Conservation (phyloP, 306 rosid genomes). For the Boehmeria nivea region DNA sequence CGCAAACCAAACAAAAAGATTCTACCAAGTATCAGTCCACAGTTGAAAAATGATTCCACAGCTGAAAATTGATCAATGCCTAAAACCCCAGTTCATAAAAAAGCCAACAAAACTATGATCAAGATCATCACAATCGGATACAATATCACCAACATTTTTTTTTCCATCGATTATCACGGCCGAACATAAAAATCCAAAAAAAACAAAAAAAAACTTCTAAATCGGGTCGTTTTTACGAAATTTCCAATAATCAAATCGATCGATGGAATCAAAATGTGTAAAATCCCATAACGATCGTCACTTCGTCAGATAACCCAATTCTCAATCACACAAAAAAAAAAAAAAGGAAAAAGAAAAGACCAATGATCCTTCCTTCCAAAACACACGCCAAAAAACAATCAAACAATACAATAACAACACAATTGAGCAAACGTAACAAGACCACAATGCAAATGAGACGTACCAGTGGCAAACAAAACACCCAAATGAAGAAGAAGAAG, state of each 20-base stretch:
- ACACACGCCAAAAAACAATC: too few relatives aligned
- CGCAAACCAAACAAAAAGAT: not conserved
- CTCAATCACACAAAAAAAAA: not conserved
- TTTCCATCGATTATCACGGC: not conserved
- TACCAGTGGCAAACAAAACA: slow-evolving; percentile 17
- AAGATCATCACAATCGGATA: slow-evolving; percentile 10
- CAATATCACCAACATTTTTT: not conserved
- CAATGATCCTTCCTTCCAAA: too few relatives aligned
- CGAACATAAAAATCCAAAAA: not conserved
- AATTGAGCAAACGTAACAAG: too few relatives aligned
- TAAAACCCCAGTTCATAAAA: slow-evolving; percentile 17
- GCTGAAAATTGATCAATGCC: slow-evolving; percentile 8
- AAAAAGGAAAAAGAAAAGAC: too few relatives aligned
- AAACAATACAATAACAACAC: too few relatives aligned
- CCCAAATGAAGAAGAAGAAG: slow-evolving; percentile 5
- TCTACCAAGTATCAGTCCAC: too few relatives aligned
- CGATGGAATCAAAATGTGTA: slow-evolving; percentile 6
- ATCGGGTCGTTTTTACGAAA: not conserved
- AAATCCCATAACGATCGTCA: slow-evolving; percentile 22
- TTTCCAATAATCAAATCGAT: slow-evolving; percentile 8
- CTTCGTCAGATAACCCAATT: slow-evolving; percentile 17
- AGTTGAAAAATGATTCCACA: too few relatives aligned
- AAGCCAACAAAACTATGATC: not conserved
- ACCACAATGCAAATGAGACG: slow-evolving; percentile 17
- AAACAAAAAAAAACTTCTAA: not conserved